A percentile compares a stretch with the other conserved stretches of the same genome.
Evolutionary conservation across 495 filamentous ascomycete genomes (phyloP).

Genomic region (Penicillium canariense): DNA sequence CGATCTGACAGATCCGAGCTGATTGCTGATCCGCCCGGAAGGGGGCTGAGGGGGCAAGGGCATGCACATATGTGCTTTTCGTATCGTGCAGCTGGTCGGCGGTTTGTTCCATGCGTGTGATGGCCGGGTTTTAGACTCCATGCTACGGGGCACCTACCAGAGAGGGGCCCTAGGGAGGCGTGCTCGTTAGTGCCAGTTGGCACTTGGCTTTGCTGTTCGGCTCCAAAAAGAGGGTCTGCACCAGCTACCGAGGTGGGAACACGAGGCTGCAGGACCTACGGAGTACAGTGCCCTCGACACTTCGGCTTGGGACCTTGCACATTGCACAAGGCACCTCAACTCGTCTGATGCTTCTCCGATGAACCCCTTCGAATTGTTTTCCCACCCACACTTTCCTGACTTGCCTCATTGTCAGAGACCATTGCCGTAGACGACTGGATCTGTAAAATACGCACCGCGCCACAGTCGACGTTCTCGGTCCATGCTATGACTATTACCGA

Average conservation of each 20-base stretch:
- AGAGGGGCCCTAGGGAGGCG: background rate
- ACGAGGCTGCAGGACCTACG: no score
- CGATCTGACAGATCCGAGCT: constrained; percentile 1
- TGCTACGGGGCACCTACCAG: background rate
- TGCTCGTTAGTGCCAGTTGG: background rate
- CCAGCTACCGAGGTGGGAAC: background rate
- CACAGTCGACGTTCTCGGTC: no score
- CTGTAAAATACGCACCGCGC: no score
- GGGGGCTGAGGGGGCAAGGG: background rate
- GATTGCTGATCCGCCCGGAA: background rate
- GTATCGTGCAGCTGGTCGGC: background rate
- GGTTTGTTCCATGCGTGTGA: background rate
- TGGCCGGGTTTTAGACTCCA: background rate
- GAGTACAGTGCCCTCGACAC: no score
- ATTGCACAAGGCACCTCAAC: no score
- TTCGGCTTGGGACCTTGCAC: no score
- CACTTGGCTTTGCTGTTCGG: background rate
- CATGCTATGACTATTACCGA: no score
- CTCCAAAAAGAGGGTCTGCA: background rate
- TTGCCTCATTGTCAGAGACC: no score
- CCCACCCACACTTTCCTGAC: no score
- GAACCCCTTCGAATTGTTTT: no score
- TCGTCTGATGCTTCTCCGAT: no score
- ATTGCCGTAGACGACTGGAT: no score
- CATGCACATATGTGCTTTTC: background rate